Percentiles rank a stretch among this genome's conserved stretches.
Conservation (phyloP, 2,329 filamentous ascomycete species). For the Phialocephala subalpina region DNA sequence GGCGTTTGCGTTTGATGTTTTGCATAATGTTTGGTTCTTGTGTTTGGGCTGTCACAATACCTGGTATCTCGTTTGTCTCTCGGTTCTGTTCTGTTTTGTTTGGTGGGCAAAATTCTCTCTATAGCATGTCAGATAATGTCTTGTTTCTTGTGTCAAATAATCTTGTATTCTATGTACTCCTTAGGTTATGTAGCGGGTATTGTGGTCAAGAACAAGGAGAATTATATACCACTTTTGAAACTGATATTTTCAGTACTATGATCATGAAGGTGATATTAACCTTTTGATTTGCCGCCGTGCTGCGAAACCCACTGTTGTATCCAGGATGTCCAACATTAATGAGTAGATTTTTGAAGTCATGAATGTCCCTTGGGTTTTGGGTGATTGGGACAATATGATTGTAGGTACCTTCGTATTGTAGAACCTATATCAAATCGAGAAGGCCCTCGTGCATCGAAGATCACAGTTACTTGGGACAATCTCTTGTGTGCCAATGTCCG, state of each 20-base stretch:
- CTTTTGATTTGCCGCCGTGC: too few relatives aligned
- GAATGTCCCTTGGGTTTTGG: too few relatives aligned
- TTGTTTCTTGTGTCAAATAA: not conserved
- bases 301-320: too few relatives aligned
- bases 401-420: not conserved
- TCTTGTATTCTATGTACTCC: constrained; percentile 8
- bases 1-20: not conserved
- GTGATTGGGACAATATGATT: too few relatives aligned
- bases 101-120: not conserved
- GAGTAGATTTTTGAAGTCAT: too few relatives aligned
- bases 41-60: not conserved
- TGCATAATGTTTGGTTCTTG: not conserved
- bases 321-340: too few relatives aligned
- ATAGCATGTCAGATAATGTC: not conserved
- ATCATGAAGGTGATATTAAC: not conserved
- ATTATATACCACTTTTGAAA: not conserved
- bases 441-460: not conserved
- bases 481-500: too few relatives aligned
- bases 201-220: not conserved
- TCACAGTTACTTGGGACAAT: too few relatives aligned
- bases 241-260: not conserved
- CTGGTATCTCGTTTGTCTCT: not conserved
- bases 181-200: not conserved
- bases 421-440: not conserved
- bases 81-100: not conserved